phyloP scores from a whole-genome alignment of 192 early-diverging fungal genomes.

The Haplosporangium gracile region DNA sequence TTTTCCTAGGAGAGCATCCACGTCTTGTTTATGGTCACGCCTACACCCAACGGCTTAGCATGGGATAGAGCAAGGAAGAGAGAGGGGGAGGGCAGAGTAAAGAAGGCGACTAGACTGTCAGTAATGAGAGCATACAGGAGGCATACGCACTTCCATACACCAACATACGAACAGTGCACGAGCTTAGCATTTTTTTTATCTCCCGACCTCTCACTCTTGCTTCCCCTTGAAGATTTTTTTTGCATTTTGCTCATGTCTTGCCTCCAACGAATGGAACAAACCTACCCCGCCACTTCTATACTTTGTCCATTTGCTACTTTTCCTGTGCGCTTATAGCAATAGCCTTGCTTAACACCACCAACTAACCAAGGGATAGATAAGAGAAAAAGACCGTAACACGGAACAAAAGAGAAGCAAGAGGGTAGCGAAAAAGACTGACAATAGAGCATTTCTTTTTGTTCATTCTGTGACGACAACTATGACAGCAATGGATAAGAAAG shows the following conservation, averaged over 20 bases:
- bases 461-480: neutral
- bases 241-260: no score
- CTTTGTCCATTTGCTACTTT: no score
- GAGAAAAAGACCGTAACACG: neutral
- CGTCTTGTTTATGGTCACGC: neutral
- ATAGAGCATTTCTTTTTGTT: neutral
- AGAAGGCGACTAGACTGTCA: neutral
- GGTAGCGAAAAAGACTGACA: neutral
- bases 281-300: no score
- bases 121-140: neutral
- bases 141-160: neutral
- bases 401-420: neutral
- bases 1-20: neutral
- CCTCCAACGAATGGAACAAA: no score
- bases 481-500: neutral
- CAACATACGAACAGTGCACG: neutral
- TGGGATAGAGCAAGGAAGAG: neutral
- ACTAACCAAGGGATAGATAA: neutral
- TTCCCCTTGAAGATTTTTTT: no score
- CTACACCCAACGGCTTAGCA: neutral
- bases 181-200: neutral
- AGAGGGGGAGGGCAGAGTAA: neutral
- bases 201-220: neutral
- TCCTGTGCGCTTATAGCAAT: neutral
- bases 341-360: neutral